Evolutionary conservation across 352 stramenopile species (phyloP), one percentile per base, ranked within the genome.

Genomic region (Pelagophyceae sp.): DNA sequence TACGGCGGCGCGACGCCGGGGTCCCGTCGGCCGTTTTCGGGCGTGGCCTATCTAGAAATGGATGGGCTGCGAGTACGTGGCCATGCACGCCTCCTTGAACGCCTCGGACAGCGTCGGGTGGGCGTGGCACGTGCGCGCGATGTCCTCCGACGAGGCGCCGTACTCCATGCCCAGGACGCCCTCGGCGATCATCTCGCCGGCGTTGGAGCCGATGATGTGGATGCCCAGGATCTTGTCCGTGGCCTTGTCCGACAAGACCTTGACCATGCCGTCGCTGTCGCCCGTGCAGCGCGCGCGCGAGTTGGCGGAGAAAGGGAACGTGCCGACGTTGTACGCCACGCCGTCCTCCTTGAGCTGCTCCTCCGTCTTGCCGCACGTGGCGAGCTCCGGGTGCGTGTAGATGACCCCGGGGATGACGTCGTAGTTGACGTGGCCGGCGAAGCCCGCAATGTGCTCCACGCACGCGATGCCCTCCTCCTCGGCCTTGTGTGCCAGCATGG

Each of bases 401-500:
- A 99, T 97, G 32, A 99, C 96, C 75, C 95, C 93, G 32, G 96
- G 96, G 84, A 99, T 99, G 35, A 93, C 94, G 85, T 98, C 92
- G 85, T 99, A 99, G 86, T 99, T 99, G 61, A 99, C 94, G 85
- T 99, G 95, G 78, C 95, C 95, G 77, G 96, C 92, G 82, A 93
- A 94, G 81, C 95, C 96, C 31, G 93, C 93, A 82, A 99, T 98
- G 72, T 87, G 96, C 87, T 99, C 96, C 23, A 96, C 94, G 75
- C 89, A 94, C n/a, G 95, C 95, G 81, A 98, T 96, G 35, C 95
- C 96, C 83, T 99, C 96, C 81, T 99, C 96, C 86, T 99, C 96
- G 37, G 96, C 96, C 88, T 99, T 99, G 92, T 99, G 96, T 27
- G 96, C 95, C 54, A 99, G 88, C 96, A 99, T 99, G 17, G 96